Base-by-base conservation (phyloP, 331 rosid genomes). In the Quercus lobata region DNA sequence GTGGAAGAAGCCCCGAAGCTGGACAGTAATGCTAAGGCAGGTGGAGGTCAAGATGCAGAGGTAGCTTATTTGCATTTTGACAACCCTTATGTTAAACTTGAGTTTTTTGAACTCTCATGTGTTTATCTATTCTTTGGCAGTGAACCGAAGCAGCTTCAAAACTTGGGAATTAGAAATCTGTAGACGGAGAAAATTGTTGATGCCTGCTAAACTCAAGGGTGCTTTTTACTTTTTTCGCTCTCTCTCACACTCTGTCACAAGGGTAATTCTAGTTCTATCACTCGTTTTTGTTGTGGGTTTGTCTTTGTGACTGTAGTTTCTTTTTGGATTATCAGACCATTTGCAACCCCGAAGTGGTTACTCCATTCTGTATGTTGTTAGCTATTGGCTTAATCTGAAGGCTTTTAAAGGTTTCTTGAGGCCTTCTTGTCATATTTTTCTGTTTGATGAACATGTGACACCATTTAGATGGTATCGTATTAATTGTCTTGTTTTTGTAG, bases 1-100 rank as follows among this genome's bases (percentile, higher is more conserved):
- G 84, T 49, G 1, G 81, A 79, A 37, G 87, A 79, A 22, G 21
- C 34, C 25, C 75, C 75, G 61, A 83, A 83, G 78, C 62, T 24
- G n/a, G 75, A 75, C 3, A 56, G 81, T 27, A 16, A 66, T 44
- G 72, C 78, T 22, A 79, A 71, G 57, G 56, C 81, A 53, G 19
- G 27, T 54, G 86, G 57, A 61, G 77, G 72, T 71, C 55, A 76
- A 79, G 81, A 71, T 18, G 83, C 81, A 71, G 84, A 83, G 87
- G 87, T 83, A 71, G 75, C 25, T 22, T 62, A 52, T 57, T 73
- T 24, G 58, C 70, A 3, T 18, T 57, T 19, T 69, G 58, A 63
- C 69, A n/a, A 19, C 24, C 62, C 5, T 74, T 44, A 41, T 22
- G 53, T 69, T 69, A 14, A 29, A 1, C 3, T 72, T 60, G 11